These are phyloP conservation scores for Chaetomiaceae sp. DNA, from an alignment of 2,329 filamentous ascomycete genomes.

Conservation along the genomic window DNA sequence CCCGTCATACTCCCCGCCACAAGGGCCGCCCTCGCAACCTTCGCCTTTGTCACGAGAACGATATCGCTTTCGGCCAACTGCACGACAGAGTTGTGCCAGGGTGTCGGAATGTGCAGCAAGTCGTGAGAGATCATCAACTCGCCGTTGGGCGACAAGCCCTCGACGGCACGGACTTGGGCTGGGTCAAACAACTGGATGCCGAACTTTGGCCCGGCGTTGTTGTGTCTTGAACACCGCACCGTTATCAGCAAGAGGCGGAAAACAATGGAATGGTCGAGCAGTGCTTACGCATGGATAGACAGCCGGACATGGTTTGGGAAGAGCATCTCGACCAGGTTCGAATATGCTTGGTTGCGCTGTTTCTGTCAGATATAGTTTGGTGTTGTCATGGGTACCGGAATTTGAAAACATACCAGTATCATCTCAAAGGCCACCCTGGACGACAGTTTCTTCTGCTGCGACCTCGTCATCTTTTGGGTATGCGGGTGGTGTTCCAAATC, in stretches of 20 bases:
- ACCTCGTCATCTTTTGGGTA: slow-evolving; percentile 11
- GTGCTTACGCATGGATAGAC: slow-evolving; percentile 20
- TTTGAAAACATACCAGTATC: slow-evolving; percentile 13
- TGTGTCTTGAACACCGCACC: slow-evolving; percentile 7
- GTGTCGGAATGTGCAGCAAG: slow-evolving; percentile 21
- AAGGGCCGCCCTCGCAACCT: slow-evolving; percentile 16
- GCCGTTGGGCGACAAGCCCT: slow-evolving; percentile 12
- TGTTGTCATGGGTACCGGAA: no score
- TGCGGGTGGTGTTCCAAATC: slow-evolving; percentile 18
- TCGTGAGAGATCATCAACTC: slow-evolving; percentile 19
- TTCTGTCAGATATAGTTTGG: neutral
- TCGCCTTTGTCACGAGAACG: slow-evolving; percentile 20
- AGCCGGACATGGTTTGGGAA: slow-evolving; percentile 22
- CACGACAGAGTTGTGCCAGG: slow-evolving; percentile 22
- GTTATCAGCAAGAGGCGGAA: no score
- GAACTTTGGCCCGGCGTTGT: slow-evolving; percentile 23
- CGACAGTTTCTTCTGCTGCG: slow-evolving; percentile 21
- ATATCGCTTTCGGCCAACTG: slow-evolving; percentile 14
- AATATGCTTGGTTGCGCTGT: slow-evolving; percentile 22
- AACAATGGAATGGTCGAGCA: no score
- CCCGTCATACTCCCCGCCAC: slow-evolving; percentile 11
- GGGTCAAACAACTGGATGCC: slow-evolving; percentile 22
- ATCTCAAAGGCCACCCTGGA: slow-evolving; percentile 22
- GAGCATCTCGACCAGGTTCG: slow-evolving; percentile 22
- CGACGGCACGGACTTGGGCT: slow-evolving; percentile 15